Evolutionary conservation across 495 filamentous ascomycete species (phyloP).

Genomic region (Platismatia glauca): DNA sequence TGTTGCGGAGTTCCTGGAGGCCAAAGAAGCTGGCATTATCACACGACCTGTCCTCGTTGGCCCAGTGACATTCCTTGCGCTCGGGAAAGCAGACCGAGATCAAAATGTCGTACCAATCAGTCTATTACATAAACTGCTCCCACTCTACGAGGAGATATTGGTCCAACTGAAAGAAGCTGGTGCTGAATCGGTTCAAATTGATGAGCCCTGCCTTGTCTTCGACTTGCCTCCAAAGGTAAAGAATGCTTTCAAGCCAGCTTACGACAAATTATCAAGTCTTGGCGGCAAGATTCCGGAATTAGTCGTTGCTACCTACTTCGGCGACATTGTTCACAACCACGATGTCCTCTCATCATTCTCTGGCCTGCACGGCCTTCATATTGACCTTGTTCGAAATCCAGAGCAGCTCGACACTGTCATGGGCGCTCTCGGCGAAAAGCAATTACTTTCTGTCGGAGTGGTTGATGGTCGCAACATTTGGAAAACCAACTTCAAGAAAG

Average conservation of each 20-base stretch:
- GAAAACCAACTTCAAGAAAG: slow-evolving; percentile 95
- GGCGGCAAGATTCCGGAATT: slow-evolving; percentile 73
- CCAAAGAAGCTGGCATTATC: slow-evolving; percentile 85
- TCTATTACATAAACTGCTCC: slow-evolving; percentile 82
- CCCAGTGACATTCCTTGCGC: slow-evolving; percentile 90
- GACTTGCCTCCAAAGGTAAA: slow-evolving; percentile 81
- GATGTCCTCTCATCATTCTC: slow-evolving; percentile 65
- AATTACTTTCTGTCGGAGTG: slow-evolving; percentile 85
- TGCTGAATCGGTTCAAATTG: slow-evolving; percentile 91
- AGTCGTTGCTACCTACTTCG: slow-evolving; percentile 91
- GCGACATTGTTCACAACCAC: slow-evolving; percentile 98
- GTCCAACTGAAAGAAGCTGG: slow-evolving; percentile 87
- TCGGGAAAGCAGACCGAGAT: slow-evolving; percentile 94
- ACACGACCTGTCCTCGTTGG: slow-evolving; percentile 93
- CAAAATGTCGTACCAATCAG: slow-evolving; percentile 86
- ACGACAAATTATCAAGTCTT: slow-evolving; percentile 71
- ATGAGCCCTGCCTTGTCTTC: slow-evolving; percentile 92
- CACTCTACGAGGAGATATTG: slow-evolving; percentile 86
- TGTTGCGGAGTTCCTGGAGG: slow-evolving; percentile 86
- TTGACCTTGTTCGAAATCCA: slow-evolving; percentile 94
- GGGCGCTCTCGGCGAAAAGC: slow-evolving; percentile 67
- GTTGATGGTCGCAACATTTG: slow-evolving; percentile 99
- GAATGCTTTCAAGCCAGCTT: slow-evolving; percentile 95
- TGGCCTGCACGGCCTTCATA: slow-evolving; percentile 71
- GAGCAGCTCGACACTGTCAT: slow-evolving; percentile 85